phyloP scores from a whole-genome alignment of 345 rosid genomes.

The Salix arbutifolia region DNA sequence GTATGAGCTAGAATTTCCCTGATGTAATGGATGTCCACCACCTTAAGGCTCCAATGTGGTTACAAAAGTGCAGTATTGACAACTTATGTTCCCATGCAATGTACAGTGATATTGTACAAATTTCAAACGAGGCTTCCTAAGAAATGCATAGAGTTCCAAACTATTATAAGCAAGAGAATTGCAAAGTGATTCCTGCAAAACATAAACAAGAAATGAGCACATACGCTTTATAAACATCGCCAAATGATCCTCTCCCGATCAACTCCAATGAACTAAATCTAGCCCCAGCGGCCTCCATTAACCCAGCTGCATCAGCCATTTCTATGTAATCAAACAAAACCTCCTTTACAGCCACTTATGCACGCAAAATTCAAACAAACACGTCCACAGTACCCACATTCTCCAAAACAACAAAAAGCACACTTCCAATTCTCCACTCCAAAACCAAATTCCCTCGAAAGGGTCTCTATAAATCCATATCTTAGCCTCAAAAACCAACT shows the following conservation, averaged over 20 bases:
- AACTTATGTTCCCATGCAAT: neutral
- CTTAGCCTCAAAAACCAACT: neutral
- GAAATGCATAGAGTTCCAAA: neutral
- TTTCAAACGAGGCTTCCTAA: neutral
- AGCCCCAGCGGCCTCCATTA: constrained; percentile 71
- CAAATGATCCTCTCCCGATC: constrained; percentile 96
- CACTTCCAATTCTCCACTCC: neutral
- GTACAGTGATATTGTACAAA: neutral
- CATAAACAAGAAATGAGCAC: constrained; percentile 22
- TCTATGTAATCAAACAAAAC: constrained; percentile 9
- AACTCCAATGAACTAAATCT: constrained; percentile 82
- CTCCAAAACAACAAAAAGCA: neutral
- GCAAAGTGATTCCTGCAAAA: neutral
- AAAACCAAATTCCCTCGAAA: neutral
- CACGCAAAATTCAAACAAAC: constrained; percentile 8
- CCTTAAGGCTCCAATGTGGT: neutral
- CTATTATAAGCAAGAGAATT: neutral
- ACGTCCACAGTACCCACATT: constrained; percentile 13
- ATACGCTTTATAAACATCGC: constrained; percentile 98
- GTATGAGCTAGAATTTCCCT: neutral
- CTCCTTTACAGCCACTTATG: neutral
- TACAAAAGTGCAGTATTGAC: neutral
- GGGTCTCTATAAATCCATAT: constrained; percentile 5
- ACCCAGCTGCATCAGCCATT: constrained; percentile 81
- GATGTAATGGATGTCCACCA: neutral